Percentiles rank a stretch among this genome's conserved stretches.
Evolutionary conservation across 2,329 filamentous ascomycete genomes (phyloP).

Genomic region (Sporothrix curviconia): DNA sequence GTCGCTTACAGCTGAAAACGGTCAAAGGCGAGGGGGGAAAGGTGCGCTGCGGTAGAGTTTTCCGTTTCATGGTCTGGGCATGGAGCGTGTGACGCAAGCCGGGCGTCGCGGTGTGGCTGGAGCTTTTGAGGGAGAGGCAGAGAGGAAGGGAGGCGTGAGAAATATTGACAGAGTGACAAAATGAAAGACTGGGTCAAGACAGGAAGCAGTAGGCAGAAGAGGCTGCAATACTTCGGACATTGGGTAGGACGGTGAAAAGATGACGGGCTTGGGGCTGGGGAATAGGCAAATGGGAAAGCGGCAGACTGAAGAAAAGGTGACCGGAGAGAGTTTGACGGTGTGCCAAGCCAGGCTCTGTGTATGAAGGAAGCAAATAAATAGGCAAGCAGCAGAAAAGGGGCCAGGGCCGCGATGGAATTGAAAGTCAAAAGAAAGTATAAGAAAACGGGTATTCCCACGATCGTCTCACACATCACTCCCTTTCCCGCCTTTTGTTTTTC

Average conservation of each 20-base stretch:
- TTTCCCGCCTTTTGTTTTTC: background rate
- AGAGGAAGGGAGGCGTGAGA: background rate
- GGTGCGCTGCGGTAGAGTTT: no score
- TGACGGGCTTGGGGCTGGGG: background rate
- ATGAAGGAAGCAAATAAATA: background rate
- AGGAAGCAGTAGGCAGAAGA: background rate
- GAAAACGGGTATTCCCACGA: slow-evolving; percentile 3
- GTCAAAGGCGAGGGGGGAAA: no score
- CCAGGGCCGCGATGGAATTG: background rate
- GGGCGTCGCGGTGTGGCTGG: no score
- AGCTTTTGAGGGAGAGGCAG: no score
- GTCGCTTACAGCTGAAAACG: no score
- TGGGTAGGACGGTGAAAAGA: background rate
- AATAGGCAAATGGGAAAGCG: background rate
- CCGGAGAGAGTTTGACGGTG: no score
- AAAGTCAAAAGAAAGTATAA: background rate
- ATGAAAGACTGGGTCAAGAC: no score
- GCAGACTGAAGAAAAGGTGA: background rate
- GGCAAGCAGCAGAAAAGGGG: background rate
- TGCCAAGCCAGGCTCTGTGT: no score
- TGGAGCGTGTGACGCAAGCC: no score
- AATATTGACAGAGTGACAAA: background rate
- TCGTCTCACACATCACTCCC: background rate
- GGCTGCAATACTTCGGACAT: background rate
- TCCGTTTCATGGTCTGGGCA: no score